Percentiles rank a stretch among this genome's conserved stretches.
These are phyloP conservation scores for Fusarium anguioides DNA, from an alignment of 2,329 filamentous ascomycete genomes.

Conservation along the genomic window DNA sequence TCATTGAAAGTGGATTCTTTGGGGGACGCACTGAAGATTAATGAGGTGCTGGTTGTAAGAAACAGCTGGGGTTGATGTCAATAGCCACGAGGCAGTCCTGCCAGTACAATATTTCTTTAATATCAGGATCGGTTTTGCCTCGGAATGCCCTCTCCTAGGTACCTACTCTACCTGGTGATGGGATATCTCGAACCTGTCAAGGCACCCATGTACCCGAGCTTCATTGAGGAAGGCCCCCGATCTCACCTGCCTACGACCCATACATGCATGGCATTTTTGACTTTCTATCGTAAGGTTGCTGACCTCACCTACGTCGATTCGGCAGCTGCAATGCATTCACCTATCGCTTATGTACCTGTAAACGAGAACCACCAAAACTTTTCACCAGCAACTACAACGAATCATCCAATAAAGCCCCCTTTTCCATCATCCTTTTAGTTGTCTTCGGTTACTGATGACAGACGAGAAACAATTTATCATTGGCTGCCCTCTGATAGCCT, in stretches of 20 bases:
- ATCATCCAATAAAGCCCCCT: slow-evolving; percentile 16
- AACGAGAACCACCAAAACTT: slow-evolving; percentile 14
- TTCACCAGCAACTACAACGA: slow-evolving; percentile 23
- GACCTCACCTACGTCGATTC: slow-evolving; percentile 2
- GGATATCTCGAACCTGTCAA: slow-evolving; percentile 9
- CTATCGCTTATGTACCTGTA: neutral
- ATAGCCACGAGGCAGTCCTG: slow-evolving; percentile 16
- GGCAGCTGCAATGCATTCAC: slow-evolving; percentile 6
- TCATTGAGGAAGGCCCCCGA: slow-evolving; percentile 26
- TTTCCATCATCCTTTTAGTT: slow-evolving; percentile 5
- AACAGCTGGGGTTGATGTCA: slow-evolving; percentile 7
- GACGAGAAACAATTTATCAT: slow-evolving; percentile 10
- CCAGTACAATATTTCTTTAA: neutral
- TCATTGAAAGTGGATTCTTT: slow-evolving; percentile 26
- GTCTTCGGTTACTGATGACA: slow-evolving; percentile 14
- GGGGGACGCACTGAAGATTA: slow-evolving; percentile 4
- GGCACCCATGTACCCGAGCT: slow-evolving; percentile 15
- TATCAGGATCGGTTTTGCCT: slow-evolving; percentile 20
- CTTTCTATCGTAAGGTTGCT: slow-evolving; percentile 7
- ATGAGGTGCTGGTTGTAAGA: neutral
- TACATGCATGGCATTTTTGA: slow-evolving; percentile 22
- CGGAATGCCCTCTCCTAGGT: slow-evolving; percentile 6
- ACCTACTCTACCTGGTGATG: too few species aligned
- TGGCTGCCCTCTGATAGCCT: slow-evolving; percentile 2
- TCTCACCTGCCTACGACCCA: slow-evolving; percentile 27